Conservation (phyloP, 306 rosid species). For the Cucurbita pepo region DNA sequence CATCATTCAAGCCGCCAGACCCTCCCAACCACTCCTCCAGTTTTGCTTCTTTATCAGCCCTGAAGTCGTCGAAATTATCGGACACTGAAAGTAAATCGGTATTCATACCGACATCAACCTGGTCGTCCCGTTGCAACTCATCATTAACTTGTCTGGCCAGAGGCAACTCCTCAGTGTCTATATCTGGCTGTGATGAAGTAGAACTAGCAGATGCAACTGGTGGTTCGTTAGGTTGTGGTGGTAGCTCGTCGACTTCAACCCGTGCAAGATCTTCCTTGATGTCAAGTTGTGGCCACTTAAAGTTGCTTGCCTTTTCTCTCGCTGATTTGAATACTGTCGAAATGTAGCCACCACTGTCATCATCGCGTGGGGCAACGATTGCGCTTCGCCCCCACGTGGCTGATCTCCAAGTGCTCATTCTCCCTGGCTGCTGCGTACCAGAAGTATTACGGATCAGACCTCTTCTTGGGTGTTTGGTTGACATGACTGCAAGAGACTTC, state of each 20-base stretch:
- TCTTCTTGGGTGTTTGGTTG: constrained; percentile 51
- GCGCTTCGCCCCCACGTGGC: constrained; percentile 18
- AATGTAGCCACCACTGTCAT: constrained; percentile 33
- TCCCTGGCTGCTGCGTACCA: constrained; percentile 17
- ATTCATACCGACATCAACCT: constrained; percentile 14
- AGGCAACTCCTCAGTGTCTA: constrained; percentile 47
- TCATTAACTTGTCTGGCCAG: constrained; percentile 37
- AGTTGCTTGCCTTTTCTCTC: constrained; percentile 41
- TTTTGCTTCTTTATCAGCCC: constrained; percentile 63
- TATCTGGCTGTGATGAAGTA: constrained; percentile 27
- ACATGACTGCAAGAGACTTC: constrained; percentile 42
- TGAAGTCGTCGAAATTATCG: constrained; percentile 52
- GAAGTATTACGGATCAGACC: constrained; percentile 30
- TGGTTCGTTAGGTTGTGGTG: constrained; percentile 7
- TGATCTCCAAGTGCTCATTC: constrained; percentile 34
- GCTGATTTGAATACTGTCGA: constrained; percentile 57
- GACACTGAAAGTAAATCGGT: constrained; percentile 17
- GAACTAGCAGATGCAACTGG: constrained; percentile 19
- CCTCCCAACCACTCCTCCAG: constrained; percentile 69
- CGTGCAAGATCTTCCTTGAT: constrained; percentile 15
- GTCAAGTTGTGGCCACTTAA: constrained; percentile 54
- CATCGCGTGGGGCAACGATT: constrained; percentile 13
- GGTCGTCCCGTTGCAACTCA: constrained; percentile 22
- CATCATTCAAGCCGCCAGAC: constrained; percentile 17
- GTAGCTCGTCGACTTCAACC: constrained; percentile 18